Evolutionary conservation across 2,329 filamentous ascomycete genomes (phyloP).

Genomic region (Monascus ruber): DNA sequence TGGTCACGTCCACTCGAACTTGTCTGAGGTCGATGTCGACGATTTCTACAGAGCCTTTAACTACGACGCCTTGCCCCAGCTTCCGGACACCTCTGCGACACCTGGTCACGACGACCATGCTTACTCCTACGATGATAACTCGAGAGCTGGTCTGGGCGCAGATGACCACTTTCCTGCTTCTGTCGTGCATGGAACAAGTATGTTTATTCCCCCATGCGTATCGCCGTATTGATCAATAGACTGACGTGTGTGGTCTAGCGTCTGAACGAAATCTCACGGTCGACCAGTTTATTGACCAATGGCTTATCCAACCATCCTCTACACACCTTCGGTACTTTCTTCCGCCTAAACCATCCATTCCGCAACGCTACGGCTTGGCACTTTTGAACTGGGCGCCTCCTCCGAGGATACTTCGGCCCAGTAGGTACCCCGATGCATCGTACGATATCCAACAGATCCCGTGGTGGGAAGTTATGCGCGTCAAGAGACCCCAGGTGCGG

Average conservation of each 20-base stretch:
- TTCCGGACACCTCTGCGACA: conserved; percentile 3
- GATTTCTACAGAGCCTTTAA: conserved; percentile 17
- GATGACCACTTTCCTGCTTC: conserved; percentile 12
- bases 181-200: conserved; percentile 20
- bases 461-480: conserved; percentile 25
- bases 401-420: conserved; percentile 20
- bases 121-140: conserved; percentile 9
- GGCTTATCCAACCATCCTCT: conserved; percentile 21
- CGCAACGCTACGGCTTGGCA: conserved; percentile 19
- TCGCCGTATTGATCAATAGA: not conserved
- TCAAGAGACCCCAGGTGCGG: conserved; percentile 26
- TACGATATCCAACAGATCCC: conserved; percentile 34
- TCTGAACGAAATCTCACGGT: conserved; percentile 31
- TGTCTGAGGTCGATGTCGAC: conserved; percentile 17
- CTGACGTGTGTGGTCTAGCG: conserved; percentile 11
- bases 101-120: conserved; percentile 8
- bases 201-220: conserved; percentile 1
- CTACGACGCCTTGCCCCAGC: conserved; percentile 9
- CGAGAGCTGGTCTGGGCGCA: conserved; percentile 4
- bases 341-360: conserved; percentile 7
- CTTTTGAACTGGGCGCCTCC: conserved; percentile 26
- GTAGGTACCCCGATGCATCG: conserved; percentile 12
- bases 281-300: conserved; percentile 32
- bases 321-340: conserved; percentile 9
- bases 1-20: not conserved